phyloP scores from a whole-genome alignment of 306 rosid species.

The Parietaria judaica region DNA sequence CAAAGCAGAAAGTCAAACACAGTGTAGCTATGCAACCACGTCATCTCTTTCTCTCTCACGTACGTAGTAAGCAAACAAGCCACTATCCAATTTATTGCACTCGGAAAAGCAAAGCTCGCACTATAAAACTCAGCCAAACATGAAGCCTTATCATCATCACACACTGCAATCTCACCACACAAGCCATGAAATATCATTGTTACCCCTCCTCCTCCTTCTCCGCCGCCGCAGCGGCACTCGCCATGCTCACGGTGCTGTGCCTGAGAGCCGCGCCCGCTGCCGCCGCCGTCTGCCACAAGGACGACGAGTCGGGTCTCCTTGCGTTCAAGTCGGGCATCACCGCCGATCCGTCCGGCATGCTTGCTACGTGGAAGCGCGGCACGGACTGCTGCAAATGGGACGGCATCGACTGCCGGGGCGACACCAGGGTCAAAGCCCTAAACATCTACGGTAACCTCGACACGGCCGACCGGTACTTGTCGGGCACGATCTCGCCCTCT shows the following conservation, averaged over 20 bases:
- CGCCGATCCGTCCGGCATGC: constrained; percentile 65
- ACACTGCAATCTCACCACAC: neutral
- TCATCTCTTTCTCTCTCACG: no score
- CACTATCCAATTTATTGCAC: no score
- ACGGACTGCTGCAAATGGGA: constrained; percentile 72
- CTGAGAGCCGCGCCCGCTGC: constrained; percentile 27
- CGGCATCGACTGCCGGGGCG: constrained; percentile 30
- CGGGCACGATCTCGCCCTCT: constrained; percentile 56
- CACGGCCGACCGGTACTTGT: constrained; percentile 21
- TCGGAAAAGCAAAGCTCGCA: no score
- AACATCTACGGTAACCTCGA: constrained; percentile 29
- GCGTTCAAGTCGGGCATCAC: constrained; percentile 60
- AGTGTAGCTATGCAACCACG: no score
- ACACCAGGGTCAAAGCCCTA: constrained; percentile 42
- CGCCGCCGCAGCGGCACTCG: constrained; percentile 1
- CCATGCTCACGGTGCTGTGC: constrained; percentile 2
- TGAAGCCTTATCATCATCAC: constrained; percentile 8
- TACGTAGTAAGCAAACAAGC: no score
- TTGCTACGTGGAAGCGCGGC: constrained; percentile 48
- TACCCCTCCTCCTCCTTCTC: neutral
- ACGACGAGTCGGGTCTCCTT: constrained; percentile 56
- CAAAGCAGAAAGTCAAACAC: no score
- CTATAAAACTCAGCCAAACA: no score
- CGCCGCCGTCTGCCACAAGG: constrained; percentile 47
- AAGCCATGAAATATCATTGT: no score